Percentiles rank a stretch among this genome's conserved stretches.
These are phyloP conservation scores for Silybum marianum DNA, from an alignment of 129 eudicot genomes.

Conservation along the genomic window DNA sequence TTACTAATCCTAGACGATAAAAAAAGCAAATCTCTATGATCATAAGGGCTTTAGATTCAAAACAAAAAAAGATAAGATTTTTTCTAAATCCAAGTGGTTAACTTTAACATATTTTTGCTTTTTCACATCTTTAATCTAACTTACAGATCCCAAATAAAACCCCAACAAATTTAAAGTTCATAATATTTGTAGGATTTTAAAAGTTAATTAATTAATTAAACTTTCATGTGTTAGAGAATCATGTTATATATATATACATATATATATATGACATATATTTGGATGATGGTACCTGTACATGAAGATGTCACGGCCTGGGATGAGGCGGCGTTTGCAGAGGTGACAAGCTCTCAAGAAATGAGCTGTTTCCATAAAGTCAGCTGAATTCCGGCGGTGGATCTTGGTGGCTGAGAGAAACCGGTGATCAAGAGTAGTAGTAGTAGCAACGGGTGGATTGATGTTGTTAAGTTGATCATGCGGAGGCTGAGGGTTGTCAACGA, in stretches of 20 bases:
- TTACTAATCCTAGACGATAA: too few species aligned
- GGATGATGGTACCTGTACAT: constrained; percentile 58
- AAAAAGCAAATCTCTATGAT: too few species aligned
- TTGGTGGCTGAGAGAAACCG: constrained; percentile 23
- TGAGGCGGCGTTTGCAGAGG: constrained; percentile 59
- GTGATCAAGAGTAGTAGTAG: constrained; percentile 3
- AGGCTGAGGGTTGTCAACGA: not conserved
- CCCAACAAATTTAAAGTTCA: not conserved
- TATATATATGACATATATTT: not conserved
- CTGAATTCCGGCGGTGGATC: constrained; percentile 51
- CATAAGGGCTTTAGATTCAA: not conserved
- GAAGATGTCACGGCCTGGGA: constrained; percentile 74
- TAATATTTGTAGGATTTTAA: not conserved
- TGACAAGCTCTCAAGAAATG: constrained; percentile 59
- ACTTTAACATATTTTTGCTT: not conserved
- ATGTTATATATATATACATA: not conserved
- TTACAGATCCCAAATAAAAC: not conserved
- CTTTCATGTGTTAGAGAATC: not conserved
- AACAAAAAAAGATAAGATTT: not conserved
- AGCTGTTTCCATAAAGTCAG: constrained; percentile 40
- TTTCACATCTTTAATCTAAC: not conserved
- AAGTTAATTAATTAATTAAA: too few species aligned
- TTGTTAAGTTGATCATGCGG: constrained; percentile 5
- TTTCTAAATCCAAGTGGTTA: not conserved
- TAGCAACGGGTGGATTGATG: not conserved